Evolutionary conservation across 2,329 filamentous ascomycete genomes (phyloP), one percentile per base, ranked within the genome.

Genomic region (Neonectria neomacrospora): DNA sequence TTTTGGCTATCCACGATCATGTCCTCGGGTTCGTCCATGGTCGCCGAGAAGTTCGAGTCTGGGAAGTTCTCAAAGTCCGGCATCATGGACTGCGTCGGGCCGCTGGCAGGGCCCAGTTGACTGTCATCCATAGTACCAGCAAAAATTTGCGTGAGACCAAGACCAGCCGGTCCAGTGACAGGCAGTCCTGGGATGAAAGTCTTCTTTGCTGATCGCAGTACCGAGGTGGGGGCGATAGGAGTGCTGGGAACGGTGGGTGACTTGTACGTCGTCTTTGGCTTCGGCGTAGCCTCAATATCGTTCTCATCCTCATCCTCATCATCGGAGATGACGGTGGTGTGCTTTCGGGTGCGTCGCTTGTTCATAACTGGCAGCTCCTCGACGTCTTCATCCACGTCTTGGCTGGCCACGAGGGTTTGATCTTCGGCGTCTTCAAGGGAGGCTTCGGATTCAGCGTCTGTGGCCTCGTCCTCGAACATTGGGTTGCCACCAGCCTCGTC

Each of bases 81-180:
- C 75, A 88, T 86, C 63, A 82, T 78, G 7, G 83, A 84, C 18
- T 84, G 77, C 1, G 77, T 80, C 37, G 77, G 77, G 9, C 71
- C 76, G n/a, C 65, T 61, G 30, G 59, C 60, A 18, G 70, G 58
- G 69, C 71, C 70, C 61, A 73, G 68, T 70, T 88, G 85, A 69
- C 84, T 88, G 75, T 82, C 88, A 51, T 92, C 93, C 88, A 97
- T 91, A 1, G 94, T 97, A 12, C 93, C 93, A 5, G 91, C 92
- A 75, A 97, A 97, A 66, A 96, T 95, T 72, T 97, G 94, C 0
- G 93, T 96, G 47, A 97, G 83, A 10, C 93, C 91, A 44, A 97
- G 80, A 3, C 88, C 88, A 37, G 87, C 88, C 22, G 87, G 83
- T 0, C 83, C 86, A 22, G 83, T 78, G 4, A 90, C 82, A 2